Base-by-base conservation (phyloP, 2,329 filamentous ascomycete genomes). In the Xylariaceae sp. region DNA sequence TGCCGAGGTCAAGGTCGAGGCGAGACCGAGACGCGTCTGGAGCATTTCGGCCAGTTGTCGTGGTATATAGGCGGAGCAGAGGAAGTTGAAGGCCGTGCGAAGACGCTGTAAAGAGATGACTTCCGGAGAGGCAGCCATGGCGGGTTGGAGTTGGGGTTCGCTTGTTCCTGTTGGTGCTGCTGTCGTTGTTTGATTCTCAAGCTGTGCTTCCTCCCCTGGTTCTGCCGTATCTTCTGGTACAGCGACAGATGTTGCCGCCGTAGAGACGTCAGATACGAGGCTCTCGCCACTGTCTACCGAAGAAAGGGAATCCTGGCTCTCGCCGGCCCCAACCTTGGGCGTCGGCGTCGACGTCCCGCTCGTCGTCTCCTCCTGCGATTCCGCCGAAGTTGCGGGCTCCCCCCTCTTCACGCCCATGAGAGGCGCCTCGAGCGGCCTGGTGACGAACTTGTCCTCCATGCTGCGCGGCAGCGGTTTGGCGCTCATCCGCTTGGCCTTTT, bases 401-500 rank as follows among this genome's bases (percentile, higher is more conserved):
- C n/a, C n/a, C n/a, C 78, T 71, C 53, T 73, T 81, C 28, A 88
- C 70, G 21, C 77, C 77, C 51, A 86, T 67, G 30, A 94, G 68
- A 0, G 92, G 90, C 4, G 81, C 75, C 51, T 92, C 85, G 4
- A 98, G 68, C 2, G 76, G 75, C 54, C 83, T 83, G 36, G 72
- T 76, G 7, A 98, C 78, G 51, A 95, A 94, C 29, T 78, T 82
- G 32, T 92, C 85, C 57, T 96, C 90, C 71, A 98, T 75, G 51
- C 83, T 94, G 5, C 69, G 65, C 2, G 92, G 88, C 8, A 97
- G 65, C 0, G 80, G 78, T 64, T 67, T 4, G 66, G 62, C n/a
- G 72, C 70, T 46, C 71, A 94, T 83, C 4, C 70, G 70, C 44
- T 72, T 70, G 4, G 88, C 88, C 61, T 96, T 97, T 13, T 62